Evolutionary conservation across 2,329 filamentous ascomycete genomes (phyloP), one percentile per base, ranked within the genome.

Genomic region (Myotisia sp.): DNA sequence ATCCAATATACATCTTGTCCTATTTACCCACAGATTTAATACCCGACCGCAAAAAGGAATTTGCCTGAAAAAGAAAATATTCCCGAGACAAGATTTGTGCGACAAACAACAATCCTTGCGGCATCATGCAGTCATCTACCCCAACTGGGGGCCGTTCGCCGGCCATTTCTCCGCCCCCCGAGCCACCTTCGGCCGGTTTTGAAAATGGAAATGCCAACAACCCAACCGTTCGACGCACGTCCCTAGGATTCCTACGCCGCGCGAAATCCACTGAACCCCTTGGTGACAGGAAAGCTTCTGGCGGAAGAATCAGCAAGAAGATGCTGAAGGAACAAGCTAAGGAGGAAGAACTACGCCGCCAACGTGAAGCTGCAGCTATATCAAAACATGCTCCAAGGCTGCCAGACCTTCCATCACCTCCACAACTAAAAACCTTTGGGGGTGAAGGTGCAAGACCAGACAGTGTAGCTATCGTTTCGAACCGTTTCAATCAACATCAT

Each of bases 371-470:
- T 38, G 61, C 67, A 37, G 53, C 63, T 40, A 63, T 75, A 24
- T 67, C 73, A 26, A 65, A 66, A 48, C 64, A 66, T 32, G 71
- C 76, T 37, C 76, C 76, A 38, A 69, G 68, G 39, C 51, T 66
- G 26, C 63, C 63, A 17, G 58, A 59, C 36, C 48, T 57, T 47
- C 62, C 50, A 42, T 68, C 51, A 50, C 59, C 51, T 47, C 64
- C 62, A 51, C 50, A 55, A 35, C 52, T 75, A 37, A 63, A 69
- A 43, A 65, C 63, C 10, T 75, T 75, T 48, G 74, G 74, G 41
- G 72, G 71, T 44, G 78, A 83, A 37, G 60, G 71, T 33, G 65
- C 74, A 19, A n/a, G n/a, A n/a, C n/a, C n/a, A n/a, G 76, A 81
- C 47, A 71, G 71, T 5, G 56, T 73, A 39, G 68, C 71, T 45